phyloP scores from a whole-genome alignment of 192 early-diverging fungal genomes.

The Phlyctochytrium planicorne region DNA sequence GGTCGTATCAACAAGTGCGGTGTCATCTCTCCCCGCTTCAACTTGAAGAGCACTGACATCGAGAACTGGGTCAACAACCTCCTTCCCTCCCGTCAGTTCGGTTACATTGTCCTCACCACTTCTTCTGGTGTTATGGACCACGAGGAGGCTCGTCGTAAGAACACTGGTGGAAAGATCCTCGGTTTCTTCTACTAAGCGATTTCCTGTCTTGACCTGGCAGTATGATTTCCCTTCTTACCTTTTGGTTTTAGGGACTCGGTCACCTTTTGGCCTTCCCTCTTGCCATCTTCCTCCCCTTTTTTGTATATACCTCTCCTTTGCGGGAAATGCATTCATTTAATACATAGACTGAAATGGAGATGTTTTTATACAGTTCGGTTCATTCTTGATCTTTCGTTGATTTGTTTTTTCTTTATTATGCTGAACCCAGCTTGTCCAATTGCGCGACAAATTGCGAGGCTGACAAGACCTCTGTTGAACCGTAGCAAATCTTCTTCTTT shows the following conservation, averaged over 20 bases:
- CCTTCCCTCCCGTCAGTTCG: constrained; percentile 98
- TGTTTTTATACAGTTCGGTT: too few species aligned
- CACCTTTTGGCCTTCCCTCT: too few species aligned
- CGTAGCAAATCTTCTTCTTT: constrained; percentile 86
- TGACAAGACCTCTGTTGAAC: constrained; percentile 86
- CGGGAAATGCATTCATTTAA: too few species aligned
- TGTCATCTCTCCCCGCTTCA: constrained; percentile 98
- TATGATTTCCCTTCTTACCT: too few species aligned
- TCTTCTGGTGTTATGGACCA: constrained; percentile 97
- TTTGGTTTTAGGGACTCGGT: too few species aligned
- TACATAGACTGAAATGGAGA: too few species aligned
- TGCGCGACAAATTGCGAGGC: constrained; percentile 79
- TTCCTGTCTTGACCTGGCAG: constrained; percentile 3
- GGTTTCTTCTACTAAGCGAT: constrained; percentile 33
- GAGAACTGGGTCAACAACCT: constrained; percentile 98
- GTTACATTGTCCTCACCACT: constrained; percentile 73
- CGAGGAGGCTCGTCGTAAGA: constrained; percentile 95
- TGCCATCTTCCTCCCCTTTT: too few species aligned
- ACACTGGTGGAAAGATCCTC: constrained; percentile 87
- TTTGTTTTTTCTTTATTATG: too few species aligned
- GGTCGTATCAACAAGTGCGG: constrained; percentile 99
- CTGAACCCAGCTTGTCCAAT: constrained; percentile 69
- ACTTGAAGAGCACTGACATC: constrained; percentile 89
- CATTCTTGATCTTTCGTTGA: too few species aligned
- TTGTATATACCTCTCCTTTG: too few species aligned